These are phyloP conservation scores for Mucor lusitanicus DNA, from an alignment of 371 early-diverging fungal genomes.

Conservation along the genomic window DNA sequence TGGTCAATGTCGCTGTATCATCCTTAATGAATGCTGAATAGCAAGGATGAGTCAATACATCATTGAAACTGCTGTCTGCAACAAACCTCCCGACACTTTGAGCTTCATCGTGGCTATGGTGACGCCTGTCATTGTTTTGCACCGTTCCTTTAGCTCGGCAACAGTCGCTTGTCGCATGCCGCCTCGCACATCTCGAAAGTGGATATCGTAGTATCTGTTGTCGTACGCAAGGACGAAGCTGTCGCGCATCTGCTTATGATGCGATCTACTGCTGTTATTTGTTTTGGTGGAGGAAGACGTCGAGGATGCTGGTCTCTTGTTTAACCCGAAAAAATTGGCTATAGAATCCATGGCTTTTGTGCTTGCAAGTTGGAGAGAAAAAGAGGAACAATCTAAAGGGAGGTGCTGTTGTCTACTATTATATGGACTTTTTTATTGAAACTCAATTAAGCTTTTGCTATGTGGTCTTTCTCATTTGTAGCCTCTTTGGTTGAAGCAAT, in stretches of 20 bases:
- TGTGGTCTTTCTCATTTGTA: background rate
- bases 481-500: background rate
- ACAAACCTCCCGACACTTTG: slow-evolving; percentile 33
- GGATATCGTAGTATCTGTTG: slow-evolving; percentile 20
- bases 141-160: slow-evolving; percentile 25
- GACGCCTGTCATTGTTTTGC: slow-evolving; percentile 31
- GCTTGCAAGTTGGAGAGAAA: background rate
- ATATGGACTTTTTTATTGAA: background rate
- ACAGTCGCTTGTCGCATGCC: slow-evolving; percentile 20
- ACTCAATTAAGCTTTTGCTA: background rate
- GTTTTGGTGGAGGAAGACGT: background rate
- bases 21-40: slow-evolving; percentile 30
- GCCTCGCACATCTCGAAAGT: slow-evolving; percentile 18
- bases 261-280: background rate
- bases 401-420: too few species aligned
- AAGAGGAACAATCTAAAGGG: background rate
- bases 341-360: slow-evolving; percentile 9
- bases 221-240: slow-evolving; percentile 13
- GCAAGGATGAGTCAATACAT: background rate
- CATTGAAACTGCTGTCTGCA: background rate
- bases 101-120: slow-evolving; percentile 32
- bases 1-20: slow-evolving; percentile 23
- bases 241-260: slow-evolving; percentile 3
- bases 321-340: slow-evolving; percentile 17
- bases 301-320: background rate